A percentile compares a stretch with the other conserved stretches of the same genome.
Evolutionary conservation across 495 filamentous ascomycete species (phyloP).

Genomic region (Parachaetomium inaequale): DNA sequence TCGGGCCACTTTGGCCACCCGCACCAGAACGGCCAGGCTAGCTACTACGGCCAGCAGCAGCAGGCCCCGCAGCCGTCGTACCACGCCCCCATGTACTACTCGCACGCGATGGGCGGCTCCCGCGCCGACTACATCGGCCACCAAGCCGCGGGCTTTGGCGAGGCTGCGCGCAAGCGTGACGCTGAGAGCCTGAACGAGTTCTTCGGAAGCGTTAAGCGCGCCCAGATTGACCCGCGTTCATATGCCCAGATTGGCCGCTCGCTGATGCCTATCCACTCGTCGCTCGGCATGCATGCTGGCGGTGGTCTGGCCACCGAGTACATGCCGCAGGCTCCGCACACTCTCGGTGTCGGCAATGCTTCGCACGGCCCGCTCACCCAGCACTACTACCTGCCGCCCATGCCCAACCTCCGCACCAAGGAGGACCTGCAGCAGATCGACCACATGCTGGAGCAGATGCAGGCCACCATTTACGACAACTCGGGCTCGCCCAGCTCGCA

Average conservation of each 20-base stretch:
- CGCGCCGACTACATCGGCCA: slow-evolving; percentile 49
- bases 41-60: slow-evolving; percentile 56
- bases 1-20: slow-evolving; percentile 50
- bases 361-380: slow-evolving; percentile 58
- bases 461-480: slow-evolving; percentile 89
- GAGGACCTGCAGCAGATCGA: slow-evolving; percentile 88
- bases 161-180: slow-evolving; percentile 71
- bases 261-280: slow-evolving; percentile 65
- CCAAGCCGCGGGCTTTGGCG: slow-evolving; percentile 46
- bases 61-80: slow-evolving; percentile 57
- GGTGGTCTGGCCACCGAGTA: slow-evolving; percentile 63
- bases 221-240: slow-evolving; percentile 77
- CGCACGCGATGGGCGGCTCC: slow-evolving; percentile 49
- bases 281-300: slow-evolving; percentile 62
- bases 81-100: slow-evolving; percentile 62
- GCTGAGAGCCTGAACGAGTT: slow-evolving; percentile 90
- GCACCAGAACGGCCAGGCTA: slow-evolving; percentile 45
- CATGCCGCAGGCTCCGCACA: slow-evolving; percentile 53
- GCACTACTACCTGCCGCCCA: slow-evolving; percentile 74
- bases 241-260: slow-evolving; percentile 79
- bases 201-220: slow-evolving; percentile 86
- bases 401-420: slow-evolving; percentile 87
- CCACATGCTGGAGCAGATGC: slow-evolving; percentile 90
- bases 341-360: slow-evolving; percentile 42
- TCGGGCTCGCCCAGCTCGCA: slow-evolving; percentile 53